Conservation (phyloP, 2,329 filamentous ascomycete genomes). For the Aureobasidium lini region DNA sequence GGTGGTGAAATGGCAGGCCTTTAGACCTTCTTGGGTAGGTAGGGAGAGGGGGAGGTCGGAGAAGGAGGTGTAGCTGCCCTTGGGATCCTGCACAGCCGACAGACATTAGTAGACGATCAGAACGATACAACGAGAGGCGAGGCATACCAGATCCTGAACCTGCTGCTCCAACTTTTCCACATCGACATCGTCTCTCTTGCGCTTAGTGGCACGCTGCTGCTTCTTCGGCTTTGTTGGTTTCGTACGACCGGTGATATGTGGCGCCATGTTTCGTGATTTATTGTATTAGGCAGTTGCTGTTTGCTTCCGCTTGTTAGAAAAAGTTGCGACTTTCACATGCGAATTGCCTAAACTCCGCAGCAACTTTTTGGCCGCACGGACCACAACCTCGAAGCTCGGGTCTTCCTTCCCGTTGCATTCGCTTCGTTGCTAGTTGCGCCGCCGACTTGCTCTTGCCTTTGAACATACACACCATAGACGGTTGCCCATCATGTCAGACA, state of each 20-base stretch:
- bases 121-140: not conserved
- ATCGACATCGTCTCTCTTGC: constrained; percentile 47
- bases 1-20: constrained; percentile 79
- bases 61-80: constrained; percentile 60
- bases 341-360: not conserved
- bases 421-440: not conserved
- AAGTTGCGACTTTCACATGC: constrained; percentile 12
- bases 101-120: not conserved
- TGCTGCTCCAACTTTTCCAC: constrained; percentile 39
- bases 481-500: constrained; percentile 42
- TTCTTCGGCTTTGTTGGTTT: constrained; percentile 49
- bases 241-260: constrained; percentile 30
- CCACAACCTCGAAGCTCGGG: not conserved
- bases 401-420: not conserved
- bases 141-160: constrained; percentile 35
- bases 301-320: not conserved
- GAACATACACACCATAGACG: not conserved
- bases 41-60: constrained; percentile 78
- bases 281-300: not conserved
- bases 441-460: not conserved
- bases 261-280: not conserved
- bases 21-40: constrained; percentile 69
- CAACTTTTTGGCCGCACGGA: constrained; percentile 10
- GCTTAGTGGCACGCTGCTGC: constrained; percentile 44
- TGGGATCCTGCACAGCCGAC: constrained; percentile 47